These are phyloP conservation scores for Pythium diclinum DNA, from an alignment of 352 stramenopile species.

Conservation along the genomic window DNA sequence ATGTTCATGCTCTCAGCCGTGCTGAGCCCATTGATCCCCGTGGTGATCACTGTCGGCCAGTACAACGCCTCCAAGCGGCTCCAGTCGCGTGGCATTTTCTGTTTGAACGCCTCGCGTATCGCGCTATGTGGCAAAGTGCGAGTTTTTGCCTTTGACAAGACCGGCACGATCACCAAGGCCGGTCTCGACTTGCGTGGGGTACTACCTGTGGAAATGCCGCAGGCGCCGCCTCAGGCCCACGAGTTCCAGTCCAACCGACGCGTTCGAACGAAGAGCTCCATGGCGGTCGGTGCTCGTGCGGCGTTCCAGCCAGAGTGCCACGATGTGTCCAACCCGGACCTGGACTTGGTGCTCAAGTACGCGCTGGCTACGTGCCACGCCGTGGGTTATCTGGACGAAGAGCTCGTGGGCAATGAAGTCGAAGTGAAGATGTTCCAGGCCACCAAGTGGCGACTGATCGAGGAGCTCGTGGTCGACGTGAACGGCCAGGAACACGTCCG, in stretches of 20 bases:
- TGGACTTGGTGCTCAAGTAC: slow-evolving; percentile 50
- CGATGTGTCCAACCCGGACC: slow-evolving; percentile 43
- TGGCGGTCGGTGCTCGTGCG: not conserved
- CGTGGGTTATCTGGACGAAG: slow-evolving; percentile 55
- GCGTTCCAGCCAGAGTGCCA: slow-evolving; percentile 51
- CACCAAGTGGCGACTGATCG: slow-evolving; percentile 62
- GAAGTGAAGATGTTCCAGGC: slow-evolving; percentile 86
- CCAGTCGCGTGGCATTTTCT: slow-evolving; percentile 69
- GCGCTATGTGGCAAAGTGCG: slow-evolving; percentile 88
- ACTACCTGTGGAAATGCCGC: slow-evolving; percentile 34
- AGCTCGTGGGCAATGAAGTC: slow-evolving; percentile 84
- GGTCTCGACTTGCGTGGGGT: slow-evolving; percentile 82
- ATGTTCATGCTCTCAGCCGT: slow-evolving; percentile 81
- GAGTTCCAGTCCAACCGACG: slow-evolving; percentile 20
- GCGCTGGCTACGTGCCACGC: slow-evolving; percentile 81
- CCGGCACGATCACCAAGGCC: slow-evolving; percentile 89
- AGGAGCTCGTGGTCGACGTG: slow-evolving; percentile 23
- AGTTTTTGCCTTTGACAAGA: slow-evolving; percentile 92
- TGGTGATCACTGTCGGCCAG: slow-evolving; percentile 88
- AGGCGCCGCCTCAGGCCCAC: slow-evolving; percentile 15
- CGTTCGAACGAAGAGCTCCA: not conserved
- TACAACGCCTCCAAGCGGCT: slow-evolving; percentile 84
- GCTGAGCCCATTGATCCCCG: slow-evolving; percentile 82
- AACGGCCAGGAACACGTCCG: slow-evolving; percentile 15
- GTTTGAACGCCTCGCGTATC: slow-evolving; percentile 80